phyloP scores from a whole-genome alignment of 768 basidiomycete genomes.

The Auricularia sp. region DNA sequence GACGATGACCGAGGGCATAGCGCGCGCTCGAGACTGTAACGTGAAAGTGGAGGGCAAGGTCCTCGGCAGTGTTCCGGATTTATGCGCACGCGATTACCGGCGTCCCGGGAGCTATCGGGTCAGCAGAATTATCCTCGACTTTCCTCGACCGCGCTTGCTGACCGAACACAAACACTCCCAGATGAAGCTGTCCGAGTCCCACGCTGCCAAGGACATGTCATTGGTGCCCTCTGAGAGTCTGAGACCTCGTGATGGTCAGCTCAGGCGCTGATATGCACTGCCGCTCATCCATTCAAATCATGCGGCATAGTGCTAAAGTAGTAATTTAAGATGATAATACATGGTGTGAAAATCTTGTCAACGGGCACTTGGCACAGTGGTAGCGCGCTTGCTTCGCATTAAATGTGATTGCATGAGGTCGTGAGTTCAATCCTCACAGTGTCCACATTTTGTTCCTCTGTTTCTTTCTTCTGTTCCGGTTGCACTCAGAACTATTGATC shows the following conservation, averaged over 20 bases:
- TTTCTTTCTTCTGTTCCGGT: neutral
- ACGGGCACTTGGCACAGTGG: conserved; percentile 26
- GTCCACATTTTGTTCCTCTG: conserved; percentile 14
- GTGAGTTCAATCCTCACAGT: conserved; percentile 23
- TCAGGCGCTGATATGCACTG: too few relatives aligned
- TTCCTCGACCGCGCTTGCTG: too few relatives aligned
- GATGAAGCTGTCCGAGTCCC: too few relatives aligned
- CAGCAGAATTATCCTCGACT: too few relatives aligned
- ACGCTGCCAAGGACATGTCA: too few relatives aligned
- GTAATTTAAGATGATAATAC: neutral
- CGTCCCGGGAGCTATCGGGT: too few relatives aligned
- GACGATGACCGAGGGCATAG: neutral
- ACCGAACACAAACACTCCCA: too few relatives aligned
- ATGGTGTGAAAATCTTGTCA: neutral
- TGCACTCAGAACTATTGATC: too few relatives aligned
- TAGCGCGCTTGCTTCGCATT: conserved; percentile 26
- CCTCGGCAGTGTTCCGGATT: neutral
- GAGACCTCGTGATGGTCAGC: too few relatives aligned
- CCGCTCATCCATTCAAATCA: too few relatives aligned
- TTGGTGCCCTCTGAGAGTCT: too few relatives aligned
- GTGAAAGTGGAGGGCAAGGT: neutral
- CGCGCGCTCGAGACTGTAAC: neutral
- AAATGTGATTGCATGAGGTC: conserved; percentile 20
- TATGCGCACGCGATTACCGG: neutral
- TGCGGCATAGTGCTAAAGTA: too few relatives aligned